Percentiles rank a stretch among this genome's conserved stretches.
Evolutionary conservation across 2,329 filamentous ascomycete species (phyloP).

Genomic region (Trichoderma arundinaceum): DNA sequence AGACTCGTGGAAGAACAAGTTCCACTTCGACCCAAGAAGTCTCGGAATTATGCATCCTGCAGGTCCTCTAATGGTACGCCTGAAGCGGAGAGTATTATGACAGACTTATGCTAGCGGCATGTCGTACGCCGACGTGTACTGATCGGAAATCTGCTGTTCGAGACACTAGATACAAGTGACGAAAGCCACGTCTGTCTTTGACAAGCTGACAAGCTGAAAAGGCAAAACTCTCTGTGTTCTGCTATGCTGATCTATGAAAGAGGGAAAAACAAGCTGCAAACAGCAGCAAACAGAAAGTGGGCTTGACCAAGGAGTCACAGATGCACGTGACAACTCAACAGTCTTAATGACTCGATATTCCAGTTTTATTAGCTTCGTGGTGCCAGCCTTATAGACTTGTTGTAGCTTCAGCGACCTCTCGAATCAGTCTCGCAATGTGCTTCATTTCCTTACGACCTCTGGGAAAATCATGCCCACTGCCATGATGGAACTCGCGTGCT

Average conservation of each 20-base stretch:
- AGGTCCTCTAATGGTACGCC: not conserved
- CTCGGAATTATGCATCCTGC: conserved; percentile 19
- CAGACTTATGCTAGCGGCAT: conserved; percentile 1
- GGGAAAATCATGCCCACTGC: conserved; percentile 25
- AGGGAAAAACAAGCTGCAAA: not conserved
- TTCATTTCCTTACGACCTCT: conserved; percentile 24
- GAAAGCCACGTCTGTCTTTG: no score
- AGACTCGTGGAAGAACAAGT: not conserved
- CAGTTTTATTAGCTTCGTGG: not conserved
- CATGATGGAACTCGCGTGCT: conserved; percentile 19
- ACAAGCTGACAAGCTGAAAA: not conserved
- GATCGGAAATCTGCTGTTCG: no score
- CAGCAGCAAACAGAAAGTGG: not conserved
- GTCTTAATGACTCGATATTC: no score
- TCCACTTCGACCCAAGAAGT: conserved; percentile 19
- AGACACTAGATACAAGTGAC: no score
- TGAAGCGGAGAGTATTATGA: conserved; percentile 11
- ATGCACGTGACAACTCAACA: not conserved
- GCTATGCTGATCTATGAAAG: no score
- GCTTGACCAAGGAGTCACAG: not conserved
- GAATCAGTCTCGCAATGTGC: conserved; percentile 15
- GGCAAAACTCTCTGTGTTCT: not conserved
- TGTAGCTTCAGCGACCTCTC: conserved; percentile 16
- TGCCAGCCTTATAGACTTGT: conserved; percentile 6
- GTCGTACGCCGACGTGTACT: no score